Evolutionary conservation across 2,329 filamentous ascomycete species (phyloP).

Genomic region (Fusarium bactridioides): DNA sequence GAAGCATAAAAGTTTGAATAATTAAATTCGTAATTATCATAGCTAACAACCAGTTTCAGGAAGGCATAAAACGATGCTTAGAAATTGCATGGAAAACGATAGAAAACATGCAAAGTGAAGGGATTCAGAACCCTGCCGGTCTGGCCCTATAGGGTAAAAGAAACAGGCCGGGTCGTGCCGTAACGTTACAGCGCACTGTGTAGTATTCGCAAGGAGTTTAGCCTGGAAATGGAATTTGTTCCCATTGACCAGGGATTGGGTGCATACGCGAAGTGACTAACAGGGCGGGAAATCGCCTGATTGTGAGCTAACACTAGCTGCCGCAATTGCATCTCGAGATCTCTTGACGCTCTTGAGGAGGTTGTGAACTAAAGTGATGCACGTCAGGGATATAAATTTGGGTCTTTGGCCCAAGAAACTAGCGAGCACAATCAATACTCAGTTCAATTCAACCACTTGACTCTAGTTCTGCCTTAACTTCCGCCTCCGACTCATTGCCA

Average conservation of each 20-base stretch:
- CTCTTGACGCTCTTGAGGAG: background rate
- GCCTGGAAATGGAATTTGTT: background rate
- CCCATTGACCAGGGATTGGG: background rate
- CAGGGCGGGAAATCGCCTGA: background rate
- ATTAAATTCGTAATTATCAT: background rate
- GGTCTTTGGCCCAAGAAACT: background rate
- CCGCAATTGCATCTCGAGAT: background rate
- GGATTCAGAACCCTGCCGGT: background rate
- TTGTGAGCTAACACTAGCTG: background rate
- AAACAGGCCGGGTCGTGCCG: background rate
- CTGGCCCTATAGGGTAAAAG: background rate
- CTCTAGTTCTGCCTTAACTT: fast-evolving
- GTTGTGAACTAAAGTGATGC: background rate
- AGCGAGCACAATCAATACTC: background rate
- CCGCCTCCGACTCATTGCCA: fast-evolving
- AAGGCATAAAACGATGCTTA: background rate
- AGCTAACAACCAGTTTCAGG: background rate
- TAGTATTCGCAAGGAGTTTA: background rate
- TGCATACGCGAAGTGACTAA: background rate
- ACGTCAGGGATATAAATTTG: background rate
- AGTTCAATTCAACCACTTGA: too few relatives aligned
- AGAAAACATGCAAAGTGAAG: background rate
- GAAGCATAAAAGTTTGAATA: background rate
- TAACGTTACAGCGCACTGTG: background rate
- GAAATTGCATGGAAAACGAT: background rate